Evolutionary conservation across 768 basidiomycete genomes (phyloP).

Genomic region (Hypholoma fasciculare): DNA sequence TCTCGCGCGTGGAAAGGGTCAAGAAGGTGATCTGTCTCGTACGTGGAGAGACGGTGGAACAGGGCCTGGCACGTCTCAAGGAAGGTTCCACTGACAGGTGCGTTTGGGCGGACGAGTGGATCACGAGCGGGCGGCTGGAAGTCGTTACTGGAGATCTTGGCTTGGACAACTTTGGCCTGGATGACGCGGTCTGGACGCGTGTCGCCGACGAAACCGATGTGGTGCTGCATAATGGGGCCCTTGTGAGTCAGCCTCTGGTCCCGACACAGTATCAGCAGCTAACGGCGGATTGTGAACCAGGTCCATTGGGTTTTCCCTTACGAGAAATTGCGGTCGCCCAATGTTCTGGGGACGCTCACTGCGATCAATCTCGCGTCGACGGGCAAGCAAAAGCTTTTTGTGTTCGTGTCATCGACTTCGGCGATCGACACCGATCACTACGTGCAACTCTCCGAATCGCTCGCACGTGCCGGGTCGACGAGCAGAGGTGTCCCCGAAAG

Average conservation of each 20-base stretch:
- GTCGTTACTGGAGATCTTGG: slow-evolving; percentile 86
- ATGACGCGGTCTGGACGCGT: slow-evolving; percentile 59
- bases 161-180: slow-evolving; percentile 72
- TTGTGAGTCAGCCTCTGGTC: slow-evolving; percentile 55
- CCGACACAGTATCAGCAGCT: not conserved
- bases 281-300: slow-evolving; percentile 33
- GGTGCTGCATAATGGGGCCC: slow-evolving; percentile 93
- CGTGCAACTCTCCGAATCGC: slow-evolving; percentile 79
- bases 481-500: slow-evolving; percentile 78
- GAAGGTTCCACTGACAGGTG: slow-evolving; percentile 76
- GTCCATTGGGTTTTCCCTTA: slow-evolving; percentile 99
- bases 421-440: slow-evolving; percentile 91
- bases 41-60: slow-evolving; percentile 61
- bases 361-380: slow-evolving; percentile 77
- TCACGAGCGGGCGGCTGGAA: slow-evolving; percentile 62
- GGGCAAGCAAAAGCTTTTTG: slow-evolving; percentile 72
- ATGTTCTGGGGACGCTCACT: slow-evolving; percentile 90
- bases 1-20: slow-evolving; percentile 61
- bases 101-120: slow-evolving; percentile 90
- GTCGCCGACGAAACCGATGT: slow-evolving; percentile 76
- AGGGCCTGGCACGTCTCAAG: slow-evolving; percentile 68
- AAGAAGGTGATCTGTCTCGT: slow-evolving; percentile 92
- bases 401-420: slow-evolving; percentile 96
- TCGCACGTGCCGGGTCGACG: slow-evolving; percentile 38
- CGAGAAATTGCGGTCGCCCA: slow-evolving; percentile 86